These are phyloP conservation scores for Magnaporthiopsis incrustans DNA, from an alignment of 2,329 filamentous ascomycete genomes.

Conservation along the genomic window DNA sequence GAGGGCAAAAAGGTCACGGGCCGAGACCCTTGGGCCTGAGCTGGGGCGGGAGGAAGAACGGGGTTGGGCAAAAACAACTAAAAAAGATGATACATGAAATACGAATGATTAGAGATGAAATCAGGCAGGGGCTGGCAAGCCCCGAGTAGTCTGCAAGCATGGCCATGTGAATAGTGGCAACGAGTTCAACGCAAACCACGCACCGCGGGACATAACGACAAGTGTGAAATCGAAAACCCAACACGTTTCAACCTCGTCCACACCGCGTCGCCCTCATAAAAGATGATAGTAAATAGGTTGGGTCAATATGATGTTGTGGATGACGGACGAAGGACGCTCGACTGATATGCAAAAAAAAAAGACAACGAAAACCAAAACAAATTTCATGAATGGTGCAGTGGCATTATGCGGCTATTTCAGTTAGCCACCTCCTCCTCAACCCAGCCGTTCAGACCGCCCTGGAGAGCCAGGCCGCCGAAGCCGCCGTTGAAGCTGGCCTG, in stretches of 20 bases:
- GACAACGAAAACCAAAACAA: background rate
- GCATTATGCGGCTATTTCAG: slow-evolving; percentile 21
- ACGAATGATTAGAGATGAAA: slow-evolving; percentile 2
- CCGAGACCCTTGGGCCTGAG: background rate
- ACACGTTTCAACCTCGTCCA: background rate
- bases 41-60: background rate
- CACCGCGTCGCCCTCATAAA: background rate
- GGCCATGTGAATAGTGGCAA: background rate
- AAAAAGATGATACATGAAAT: slow-evolving; percentile 5
- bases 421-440: slow-evolving; percentile 59
- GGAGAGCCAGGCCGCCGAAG: slow-evolving; percentile 51
- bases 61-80: background rate
- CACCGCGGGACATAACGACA: background rate
- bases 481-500: slow-evolving; percentile 53
- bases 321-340: background rate
- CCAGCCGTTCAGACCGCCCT: slow-evolving; percentile 59
- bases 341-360: background rate
- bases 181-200: background rate
- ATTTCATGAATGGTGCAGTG: background rate
- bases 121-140: background rate
- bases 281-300: background rate
- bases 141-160: background rate
- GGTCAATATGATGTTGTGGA: background rate
- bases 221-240: background rate
- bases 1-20: background rate